Percentiles rank a stretch among this genome's conserved stretches.
phyloP scores from a whole-genome alignment of 495 filamentous ascomycete genomes.

The Chaetomium fimeti region DNA sequence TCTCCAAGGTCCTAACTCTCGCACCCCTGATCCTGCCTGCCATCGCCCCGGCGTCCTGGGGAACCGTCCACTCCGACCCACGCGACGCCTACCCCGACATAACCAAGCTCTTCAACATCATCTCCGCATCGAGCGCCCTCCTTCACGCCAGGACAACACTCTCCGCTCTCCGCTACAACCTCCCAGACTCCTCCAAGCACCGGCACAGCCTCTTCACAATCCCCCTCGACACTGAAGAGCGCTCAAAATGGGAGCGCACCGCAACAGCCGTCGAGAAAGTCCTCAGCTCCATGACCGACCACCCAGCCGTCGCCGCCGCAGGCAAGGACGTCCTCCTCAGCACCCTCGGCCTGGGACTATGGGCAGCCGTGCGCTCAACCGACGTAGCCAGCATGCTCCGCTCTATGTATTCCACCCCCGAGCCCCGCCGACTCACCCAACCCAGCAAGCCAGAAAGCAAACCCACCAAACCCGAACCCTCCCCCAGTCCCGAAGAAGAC shows the following conservation, averaged over 20 bases:
- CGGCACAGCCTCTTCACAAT: slow-evolving; percentile 42
- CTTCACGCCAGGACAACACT: slow-evolving; percentile 44
- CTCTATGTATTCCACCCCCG: slow-evolving; percentile 26
- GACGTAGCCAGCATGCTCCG: slow-evolving; percentile 44
- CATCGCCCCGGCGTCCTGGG: slow-evolving; percentile 46
- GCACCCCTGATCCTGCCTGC: slow-evolving; percentile 46
- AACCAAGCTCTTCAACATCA: slow-evolving; percentile 43
- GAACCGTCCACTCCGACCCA: slow-evolving; percentile 38
- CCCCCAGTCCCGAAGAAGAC: background rate
- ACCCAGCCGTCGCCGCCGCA: slow-evolving; percentile 50
- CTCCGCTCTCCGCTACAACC: slow-evolving; percentile 40
- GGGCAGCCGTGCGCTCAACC: slow-evolving; percentile 52
- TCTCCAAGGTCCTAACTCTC: slow-evolving; percentile 50
- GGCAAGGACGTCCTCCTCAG: slow-evolving; percentile 54
- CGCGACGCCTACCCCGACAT: slow-evolving; percentile 42
- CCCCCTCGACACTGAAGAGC: slow-evolving; percentile 45
- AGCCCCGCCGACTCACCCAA: background rate
- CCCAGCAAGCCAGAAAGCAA: background rate
- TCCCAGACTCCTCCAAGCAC: slow-evolving; percentile 46
- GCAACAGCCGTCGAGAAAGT: slow-evolving; percentile 45
- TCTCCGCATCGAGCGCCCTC: slow-evolving; percentile 37
- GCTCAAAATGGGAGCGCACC: slow-evolving; percentile 41
- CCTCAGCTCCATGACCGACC: slow-evolving; percentile 42
- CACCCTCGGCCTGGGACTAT: slow-evolving; percentile 50
- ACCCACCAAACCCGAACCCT: background rate